Percentiles rank a stretch among this genome's conserved stretches.
Conservation (phyloP, 169 alveolate genomes). For the Babesia bovis region DNA sequence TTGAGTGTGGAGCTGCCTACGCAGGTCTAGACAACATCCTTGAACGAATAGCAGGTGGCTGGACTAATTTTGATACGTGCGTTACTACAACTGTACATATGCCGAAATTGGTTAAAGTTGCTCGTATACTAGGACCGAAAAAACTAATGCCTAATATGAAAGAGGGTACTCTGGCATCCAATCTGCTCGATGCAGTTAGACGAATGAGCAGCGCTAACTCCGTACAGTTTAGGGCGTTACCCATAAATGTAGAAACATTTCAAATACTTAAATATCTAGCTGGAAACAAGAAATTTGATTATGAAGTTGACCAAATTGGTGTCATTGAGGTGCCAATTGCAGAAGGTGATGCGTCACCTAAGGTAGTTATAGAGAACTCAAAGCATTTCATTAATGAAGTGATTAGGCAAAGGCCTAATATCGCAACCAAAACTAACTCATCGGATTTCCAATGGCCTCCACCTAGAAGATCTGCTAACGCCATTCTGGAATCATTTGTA, state of each 20-base stretch:
- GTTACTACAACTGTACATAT: constrained; percentile 83
- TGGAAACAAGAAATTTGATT: constrained; percentile 1
- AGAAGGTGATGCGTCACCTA: constrained; percentile 7
- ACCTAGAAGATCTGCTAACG: constrained; percentile 1
- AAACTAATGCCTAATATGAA: constrained; percentile 91
- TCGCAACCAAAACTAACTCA: not conserved
- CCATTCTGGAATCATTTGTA: constrained; percentile 12
- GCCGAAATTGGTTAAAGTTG: constrained; percentile 82
- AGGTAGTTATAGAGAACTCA: constrained; percentile 11
- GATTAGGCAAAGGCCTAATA: constrained; percentile 32
- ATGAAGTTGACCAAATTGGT: constrained; percentile 21
- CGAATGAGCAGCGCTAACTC: constrained; percentile 68
- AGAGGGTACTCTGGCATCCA: constrained; percentile 78
- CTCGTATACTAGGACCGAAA: constrained; percentile 89
- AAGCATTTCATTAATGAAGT: constrained; percentile 31
- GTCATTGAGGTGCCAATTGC: constrained; percentile 47
- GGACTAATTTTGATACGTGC: constrained; percentile 86
- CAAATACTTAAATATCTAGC: not conserved
- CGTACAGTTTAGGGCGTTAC: constrained; percentile 72
- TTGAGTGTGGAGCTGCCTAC: constrained; percentile 73
- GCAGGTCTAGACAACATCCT: constrained; percentile 70
- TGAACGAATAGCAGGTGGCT: constrained; percentile 78
- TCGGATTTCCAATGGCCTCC: constrained; percentile 59
- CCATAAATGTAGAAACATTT: constrained; percentile 35
- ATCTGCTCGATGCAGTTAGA: constrained; percentile 64